Evolutionary conservation across 1,139 yeast genomes (phyloP), one percentile per base, ranked within the genome.

Genomic region (Kodamaea alishanica): DNA sequence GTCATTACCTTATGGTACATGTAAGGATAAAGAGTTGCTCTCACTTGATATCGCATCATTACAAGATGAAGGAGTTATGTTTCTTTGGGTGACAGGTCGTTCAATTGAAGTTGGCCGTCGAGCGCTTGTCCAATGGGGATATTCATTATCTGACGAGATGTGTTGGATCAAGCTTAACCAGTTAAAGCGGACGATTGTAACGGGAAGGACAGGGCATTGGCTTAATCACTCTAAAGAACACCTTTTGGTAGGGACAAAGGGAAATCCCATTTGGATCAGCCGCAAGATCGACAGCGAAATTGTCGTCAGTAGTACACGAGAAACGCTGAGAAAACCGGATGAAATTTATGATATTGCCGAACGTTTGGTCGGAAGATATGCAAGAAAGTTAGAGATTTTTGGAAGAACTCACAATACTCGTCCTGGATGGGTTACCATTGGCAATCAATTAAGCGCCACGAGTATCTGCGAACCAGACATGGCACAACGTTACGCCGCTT

Each of bases 121-220:
- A 44, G 88, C 92, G 7, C 63, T 90, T 41, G 60, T 59, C 6
- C 78, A 76, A 46, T 89, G 97, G 96, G 97, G 97, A 0, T 90
- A 90, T 56, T 56, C 60, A 26, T 77, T 84, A 6, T 65, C 79
- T 23, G 92, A 89, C 57, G 97, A 89, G 58, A 62, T 90, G 49
- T 77, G 90, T 15, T 90, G 97, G 97, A 77, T 88, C 44, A 90
- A 90, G 58, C 77, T 94, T 8, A 90, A 90, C 58, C 97, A 90
- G 56, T 65, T 90, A 44, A 79, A 83, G 26, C 67, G 96, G 46
- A 90, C 96, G 0, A 89, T 90, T 37, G 92, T 94, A 43, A 90
- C 97, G 0, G 97, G 97, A 1, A 67, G 97, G 46, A 90, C 97
- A 0, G 97, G 97, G 0, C 97, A 90, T 58, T 90, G 97, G 97